These are phyloP conservation scores for Neonectria magnoliae DNA, from an alignment of 2,329 filamentous ascomycete genomes.

Conservation along the genomic window DNA sequence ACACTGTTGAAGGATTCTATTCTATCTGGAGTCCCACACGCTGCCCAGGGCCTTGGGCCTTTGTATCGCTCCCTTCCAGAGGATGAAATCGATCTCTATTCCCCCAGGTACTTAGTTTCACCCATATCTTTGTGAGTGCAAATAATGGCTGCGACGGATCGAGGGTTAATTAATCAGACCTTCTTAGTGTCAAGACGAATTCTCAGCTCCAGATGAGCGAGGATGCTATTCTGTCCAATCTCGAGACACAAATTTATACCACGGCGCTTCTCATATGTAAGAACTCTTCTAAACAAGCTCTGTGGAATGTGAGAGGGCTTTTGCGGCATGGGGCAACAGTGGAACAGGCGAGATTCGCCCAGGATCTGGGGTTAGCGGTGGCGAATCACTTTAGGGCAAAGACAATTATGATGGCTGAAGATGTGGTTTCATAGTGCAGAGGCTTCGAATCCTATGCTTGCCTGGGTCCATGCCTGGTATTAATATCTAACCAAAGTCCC, in stretches of 20 bases:
- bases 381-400: not conserved
- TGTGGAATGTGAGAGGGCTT: not conserved
- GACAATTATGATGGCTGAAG: not conserved
- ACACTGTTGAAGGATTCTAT: not conserved
- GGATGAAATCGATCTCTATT: not conserved
- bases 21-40: not conserved
- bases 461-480: no score
- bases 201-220: not conserved
- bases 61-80: not conserved
- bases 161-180: not conserved
- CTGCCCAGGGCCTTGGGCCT: not conserved
- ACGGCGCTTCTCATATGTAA: not conserved
- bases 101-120: not conserved
- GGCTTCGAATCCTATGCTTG: no score
- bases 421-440: not conserved
- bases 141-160: not conserved
- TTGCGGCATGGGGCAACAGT: not conserved
- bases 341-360: not conserved
- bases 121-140: not conserved
- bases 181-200: not conserved
- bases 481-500: no score
- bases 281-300: not conserved
- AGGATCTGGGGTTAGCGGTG: not conserved
- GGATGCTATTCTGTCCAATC: not conserved
- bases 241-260: not conserved